Evolutionary conservation across 1,139 yeast genomes (phyloP).

Genomic region (Scheffersomyces titani): DNA sequence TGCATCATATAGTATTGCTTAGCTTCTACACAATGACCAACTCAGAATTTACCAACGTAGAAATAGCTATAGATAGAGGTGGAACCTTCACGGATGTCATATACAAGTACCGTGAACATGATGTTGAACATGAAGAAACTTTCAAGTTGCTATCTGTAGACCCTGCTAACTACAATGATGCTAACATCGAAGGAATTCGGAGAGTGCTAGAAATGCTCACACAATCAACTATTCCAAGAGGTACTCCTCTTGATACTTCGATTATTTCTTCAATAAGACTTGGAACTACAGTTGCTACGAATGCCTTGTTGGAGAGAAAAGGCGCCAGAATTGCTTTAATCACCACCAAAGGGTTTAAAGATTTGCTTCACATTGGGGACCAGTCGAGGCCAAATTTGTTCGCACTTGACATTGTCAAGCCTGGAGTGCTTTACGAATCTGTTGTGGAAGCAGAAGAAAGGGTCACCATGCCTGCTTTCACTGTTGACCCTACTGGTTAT

Average conservation of each 20-base stretch:
- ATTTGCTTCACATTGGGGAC: constrained; percentile 65
- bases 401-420: constrained; percentile 59
- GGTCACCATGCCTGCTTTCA: constrained; percentile 66
- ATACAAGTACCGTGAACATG: constrained; percentile 6
- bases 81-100: constrained; percentile 26
- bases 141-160: constrained; percentile 23
- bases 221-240: constrained; percentile 14
- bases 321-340: constrained; percentile 67
- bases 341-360: constrained; percentile 66
- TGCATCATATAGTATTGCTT: too few relatives aligned
- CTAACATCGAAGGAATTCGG: constrained; percentile 25
- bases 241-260: constrained; percentile 26
- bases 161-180: constrained; percentile 22
- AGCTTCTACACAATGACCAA: too few relatives aligned
- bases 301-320: constrained; percentile 68
- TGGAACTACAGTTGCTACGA: constrained; percentile 85
- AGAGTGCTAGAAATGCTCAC: constrained; percentile 18
- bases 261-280: constrained; percentile 55
- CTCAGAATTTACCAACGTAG: background rate
- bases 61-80: constrained; percentile 23
- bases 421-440: constrained; percentile 58
- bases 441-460: constrained; percentile 74
- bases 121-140: constrained; percentile 12
- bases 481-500: constrained; percentile 55
- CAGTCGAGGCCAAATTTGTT: constrained; percentile 74